Conservation (phyloP, 352 stramenopile genomes). For the Phytophthora cajani region DNA sequence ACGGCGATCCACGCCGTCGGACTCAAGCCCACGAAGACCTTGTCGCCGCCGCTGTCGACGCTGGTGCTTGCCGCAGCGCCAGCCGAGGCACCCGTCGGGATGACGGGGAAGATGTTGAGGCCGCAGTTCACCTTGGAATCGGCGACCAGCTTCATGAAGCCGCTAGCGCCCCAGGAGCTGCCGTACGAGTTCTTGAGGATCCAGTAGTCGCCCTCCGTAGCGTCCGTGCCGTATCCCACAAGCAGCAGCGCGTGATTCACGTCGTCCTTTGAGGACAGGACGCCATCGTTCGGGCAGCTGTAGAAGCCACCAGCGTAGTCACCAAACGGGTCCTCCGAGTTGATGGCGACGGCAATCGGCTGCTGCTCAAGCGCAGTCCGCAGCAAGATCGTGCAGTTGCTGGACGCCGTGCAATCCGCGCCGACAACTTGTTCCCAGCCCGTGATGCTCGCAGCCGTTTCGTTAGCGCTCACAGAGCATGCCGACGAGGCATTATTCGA, state of each 20-base stretch:
- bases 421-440: constrained; percentile 75
- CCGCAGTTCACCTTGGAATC: constrained; percentile 82
- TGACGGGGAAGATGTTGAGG: constrained; percentile 81
- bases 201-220: constrained; percentile 72
- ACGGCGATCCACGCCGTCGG: constrained; percentile 66
- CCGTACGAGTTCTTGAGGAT: constrained; percentile 88
- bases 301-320: constrained; percentile 78
- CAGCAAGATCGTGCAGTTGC: constrained; percentile 59
- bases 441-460: constrained; percentile 75
- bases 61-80: constrained; percentile 43
- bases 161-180: constrained; percentile 65
- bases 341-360: constrained; percentile 80
- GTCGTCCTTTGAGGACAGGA: constrained; percentile 66
- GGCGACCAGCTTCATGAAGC: constrained; percentile 71
- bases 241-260: constrained; percentile 82
- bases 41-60: constrained; percentile 71
- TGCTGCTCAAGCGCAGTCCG: constrained; percentile 61
- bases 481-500: constrained; percentile 35
- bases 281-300: constrained; percentile 69
- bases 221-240: constrained; percentile 75
- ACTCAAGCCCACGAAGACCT: constrained; percentile 65
- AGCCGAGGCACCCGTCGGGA: constrained; percentile 60
- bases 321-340: constrained; percentile 74
- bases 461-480: constrained; percentile 46
- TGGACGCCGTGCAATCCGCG: constrained; percentile 58